phyloP scores from a whole-genome alignment of 176 grass and related monocot species.

The Musa acuminata region DNA sequence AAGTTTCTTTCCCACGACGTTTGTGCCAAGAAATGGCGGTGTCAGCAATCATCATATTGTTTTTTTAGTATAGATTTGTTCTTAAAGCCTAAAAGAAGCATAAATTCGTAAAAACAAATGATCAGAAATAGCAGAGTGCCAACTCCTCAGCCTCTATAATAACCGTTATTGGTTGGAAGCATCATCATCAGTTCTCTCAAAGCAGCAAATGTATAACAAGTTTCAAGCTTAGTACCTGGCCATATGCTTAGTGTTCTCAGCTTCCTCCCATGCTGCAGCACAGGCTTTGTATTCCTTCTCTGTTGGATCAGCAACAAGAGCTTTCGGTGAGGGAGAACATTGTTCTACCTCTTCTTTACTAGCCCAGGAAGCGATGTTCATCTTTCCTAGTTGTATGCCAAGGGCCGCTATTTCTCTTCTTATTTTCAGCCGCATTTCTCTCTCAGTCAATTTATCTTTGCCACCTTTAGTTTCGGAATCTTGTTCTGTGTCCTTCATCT shows the following conservation, averaged over 20 bases:
- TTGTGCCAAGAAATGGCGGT: too few species aligned
- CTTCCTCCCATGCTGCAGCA: slow-evolving; percentile 70
- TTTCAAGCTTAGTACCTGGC: slow-evolving; percentile 49
- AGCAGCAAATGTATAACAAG: neutral
- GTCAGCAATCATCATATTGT: too few species aligned
- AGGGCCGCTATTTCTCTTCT: slow-evolving; percentile 87
- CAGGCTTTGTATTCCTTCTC: slow-evolving; percentile 55
- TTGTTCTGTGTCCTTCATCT: slow-evolving; percentile 19
- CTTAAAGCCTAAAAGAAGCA: too few species aligned
- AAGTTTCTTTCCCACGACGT: too few species aligned
- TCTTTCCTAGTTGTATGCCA: slow-evolving; percentile 87
- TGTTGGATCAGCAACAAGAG: slow-evolving; percentile 40
- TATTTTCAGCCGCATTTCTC: slow-evolving; percentile 60
- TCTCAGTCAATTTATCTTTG: slow-evolving; percentile 51
- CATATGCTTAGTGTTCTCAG: slow-evolving; percentile 67
- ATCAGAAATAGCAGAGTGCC: too few species aligned
- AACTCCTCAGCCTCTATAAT: too few species aligned
- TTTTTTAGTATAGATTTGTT: too few species aligned
- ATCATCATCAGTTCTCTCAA: neutral
- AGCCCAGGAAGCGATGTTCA: slow-evolving; percentile 92
- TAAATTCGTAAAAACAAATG: too few species aligned
- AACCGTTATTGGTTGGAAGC: neutral
- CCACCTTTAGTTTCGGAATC: slow-evolving; percentile 45
- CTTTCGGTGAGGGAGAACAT: slow-evolving; percentile 36
- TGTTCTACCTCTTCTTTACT: slow-evolving; percentile 73